Evolutionary conservation across 2,329 filamentous ascomycete species (phyloP).

Genomic region (Sporothrix luriei): DNA sequence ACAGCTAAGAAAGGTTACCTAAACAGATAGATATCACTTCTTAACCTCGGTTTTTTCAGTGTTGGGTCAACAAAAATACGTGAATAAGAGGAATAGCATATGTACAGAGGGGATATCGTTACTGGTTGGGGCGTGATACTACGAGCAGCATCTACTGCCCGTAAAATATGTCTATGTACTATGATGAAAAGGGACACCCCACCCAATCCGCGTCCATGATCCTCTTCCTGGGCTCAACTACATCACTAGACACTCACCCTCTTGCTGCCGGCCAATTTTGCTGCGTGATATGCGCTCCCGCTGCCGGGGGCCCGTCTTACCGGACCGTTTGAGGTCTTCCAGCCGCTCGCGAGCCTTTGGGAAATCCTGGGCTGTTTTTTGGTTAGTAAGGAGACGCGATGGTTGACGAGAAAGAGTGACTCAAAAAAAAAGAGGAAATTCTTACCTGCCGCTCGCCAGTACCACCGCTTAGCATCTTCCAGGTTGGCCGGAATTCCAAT

Average conservation of each 20-base stretch:
- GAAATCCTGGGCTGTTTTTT: conserved; percentile 79
- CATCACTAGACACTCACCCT: conserved; percentile 87
- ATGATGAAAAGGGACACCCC: background rate
- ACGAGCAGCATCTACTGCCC: background rate
- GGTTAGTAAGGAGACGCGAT: conserved; percentile 35
- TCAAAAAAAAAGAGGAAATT: conserved; percentile 48
- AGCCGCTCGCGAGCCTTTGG: conserved; percentile 89
- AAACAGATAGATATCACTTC: background rate
- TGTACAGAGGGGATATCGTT: conserved; percentile 19
- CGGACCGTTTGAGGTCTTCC: conserved; percentile 84
- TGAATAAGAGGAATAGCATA: background rate
- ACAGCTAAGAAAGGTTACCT: background rate
- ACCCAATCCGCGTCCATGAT: background rate
- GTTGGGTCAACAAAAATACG: too few relatives aligned
- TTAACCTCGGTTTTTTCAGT: background rate
- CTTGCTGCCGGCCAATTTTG: conserved; percentile 78
- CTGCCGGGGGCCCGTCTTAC: conserved; percentile 70
- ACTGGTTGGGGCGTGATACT: background rate
- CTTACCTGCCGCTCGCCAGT: conserved; percentile 94
- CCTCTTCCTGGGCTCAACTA: conserved; percentile 44
- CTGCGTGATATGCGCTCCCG: conserved; percentile 80
- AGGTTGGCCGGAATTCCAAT: conserved; percentile 84
- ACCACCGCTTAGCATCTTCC: conserved; percentile 97
- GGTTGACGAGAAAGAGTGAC: background rate
- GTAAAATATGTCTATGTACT: conserved; percentile 10